Evolutionary conservation across 306 rosid species (phyloP).

Genomic region (Dalbergia cochinchinensis): DNA sequence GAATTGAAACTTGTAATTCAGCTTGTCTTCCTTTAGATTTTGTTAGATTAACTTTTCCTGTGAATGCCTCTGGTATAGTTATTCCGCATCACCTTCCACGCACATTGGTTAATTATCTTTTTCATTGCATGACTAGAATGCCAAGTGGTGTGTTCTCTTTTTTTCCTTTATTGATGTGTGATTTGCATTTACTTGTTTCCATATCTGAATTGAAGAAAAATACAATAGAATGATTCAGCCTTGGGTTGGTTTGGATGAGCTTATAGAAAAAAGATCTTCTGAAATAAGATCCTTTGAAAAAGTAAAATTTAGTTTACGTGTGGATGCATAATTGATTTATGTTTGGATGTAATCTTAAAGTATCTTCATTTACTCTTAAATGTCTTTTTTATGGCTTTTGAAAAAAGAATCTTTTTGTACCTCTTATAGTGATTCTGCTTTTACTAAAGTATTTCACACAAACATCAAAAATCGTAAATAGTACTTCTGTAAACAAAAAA

Average conservation of each 20-base stretch:
- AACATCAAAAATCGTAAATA: too few species aligned
- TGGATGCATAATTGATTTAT: too few species aligned
- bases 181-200: conserved; percentile 25
- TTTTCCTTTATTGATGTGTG: not conserved
- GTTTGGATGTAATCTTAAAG: too few species aligned
- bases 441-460: too few species aligned
- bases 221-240: not conserved
- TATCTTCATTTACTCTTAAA: too few species aligned
- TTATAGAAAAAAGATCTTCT: too few species aligned
- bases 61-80: conserved; percentile 18
- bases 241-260: not conserved
- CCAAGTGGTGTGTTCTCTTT: not conserved
- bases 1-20: conserved; percentile 62
- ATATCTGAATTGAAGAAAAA: conserved; percentile 8
- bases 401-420: too few species aligned
- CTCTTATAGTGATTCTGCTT: too few species aligned
- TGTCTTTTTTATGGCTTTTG: too few species aligned
- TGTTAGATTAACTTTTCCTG: conserved; percentile 32
- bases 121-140: conserved; percentile 15
- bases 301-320: too few species aligned
- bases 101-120: conserved; percentile 10
- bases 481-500: too few species aligned
- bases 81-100: not conserved
- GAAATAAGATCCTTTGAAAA: too few species aligned
- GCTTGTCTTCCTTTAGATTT: conserved; percentile 23